phyloP scores from a whole-genome alignment of 2,329 filamentous ascomycete genomes.

The Tolypocladium pustulatum region DNA sequence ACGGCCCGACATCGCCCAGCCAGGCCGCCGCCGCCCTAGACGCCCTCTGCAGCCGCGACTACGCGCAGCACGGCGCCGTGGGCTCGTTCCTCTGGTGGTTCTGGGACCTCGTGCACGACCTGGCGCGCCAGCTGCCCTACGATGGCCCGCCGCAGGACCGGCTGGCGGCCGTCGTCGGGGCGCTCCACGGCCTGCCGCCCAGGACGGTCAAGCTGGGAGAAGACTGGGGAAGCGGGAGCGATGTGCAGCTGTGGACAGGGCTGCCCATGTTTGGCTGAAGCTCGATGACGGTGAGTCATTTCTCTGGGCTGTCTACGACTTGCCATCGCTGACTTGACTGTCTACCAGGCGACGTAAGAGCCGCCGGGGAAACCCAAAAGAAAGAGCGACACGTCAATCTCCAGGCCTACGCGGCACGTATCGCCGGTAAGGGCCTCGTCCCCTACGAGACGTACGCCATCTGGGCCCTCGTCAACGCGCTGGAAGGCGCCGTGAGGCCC shows the following conservation, averaged over 20 bases:
- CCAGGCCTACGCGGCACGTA: constrained; percentile 1
- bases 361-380: background rate
- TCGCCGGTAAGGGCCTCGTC: constrained; percentile 1
- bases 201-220: background rate
- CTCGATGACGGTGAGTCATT: constrained; percentile 1
- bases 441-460: constrained; percentile 4
- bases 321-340: background rate
- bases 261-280: constrained; percentile 3
- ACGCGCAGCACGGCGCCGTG: background rate
- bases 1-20: background rate
- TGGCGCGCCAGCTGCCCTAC: constrained; percentile 10
- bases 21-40: background rate
- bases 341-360: background rate
- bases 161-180: constrained; percentile 3
- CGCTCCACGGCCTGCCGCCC: constrained; percentile 1
- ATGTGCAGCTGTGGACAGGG: constrained; percentile 1
- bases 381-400: background rate
- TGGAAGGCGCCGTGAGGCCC: constrained; percentile 7
- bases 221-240: background rate
- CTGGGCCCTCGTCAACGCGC: constrained; percentile 7
- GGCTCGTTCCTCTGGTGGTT: constrained; percentile 11
- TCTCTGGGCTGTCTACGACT: background rate
- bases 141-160: constrained; percentile 7
- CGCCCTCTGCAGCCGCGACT: background rate
- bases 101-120: constrained; percentile 12